phyloP scores from a whole-genome alignment of 2,329 filamentous ascomycete genomes.

The Venturia oleaginea region DNA sequence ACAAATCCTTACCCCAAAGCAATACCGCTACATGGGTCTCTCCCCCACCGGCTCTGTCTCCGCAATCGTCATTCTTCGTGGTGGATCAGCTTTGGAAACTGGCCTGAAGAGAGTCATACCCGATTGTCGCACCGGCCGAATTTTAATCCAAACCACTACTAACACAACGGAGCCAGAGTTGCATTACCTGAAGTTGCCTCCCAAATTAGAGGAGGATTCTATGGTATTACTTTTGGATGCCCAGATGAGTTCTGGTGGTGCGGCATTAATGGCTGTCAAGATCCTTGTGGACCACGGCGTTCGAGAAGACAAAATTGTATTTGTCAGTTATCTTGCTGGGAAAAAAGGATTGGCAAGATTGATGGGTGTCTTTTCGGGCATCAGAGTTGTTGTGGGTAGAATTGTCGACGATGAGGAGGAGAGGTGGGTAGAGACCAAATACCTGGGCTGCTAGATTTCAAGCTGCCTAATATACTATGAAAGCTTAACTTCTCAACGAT shows the following conservation, averaged over 20 bases:
- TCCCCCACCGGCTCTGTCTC: conserved; percentile 54
- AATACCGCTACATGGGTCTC: conserved; percentile 62
- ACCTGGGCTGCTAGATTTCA: conserved; percentile 66
- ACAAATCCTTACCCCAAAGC: conserved; percentile 61
- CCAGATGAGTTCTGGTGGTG: conserved; percentile 88
- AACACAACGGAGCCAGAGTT: conserved; percentile 73
- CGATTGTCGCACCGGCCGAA: conserved; percentile 78
- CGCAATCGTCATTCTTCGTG: conserved; percentile 80
- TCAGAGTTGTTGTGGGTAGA: conserved; percentile 77
- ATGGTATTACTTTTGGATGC: conserved; percentile 82
- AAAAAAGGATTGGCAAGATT: conserved; percentile 74
- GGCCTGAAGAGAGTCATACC: conserved; percentile 85
- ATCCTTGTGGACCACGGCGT: conserved; percentile 95
- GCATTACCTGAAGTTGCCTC: conserved; percentile 73
- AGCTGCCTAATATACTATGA: not conserved
- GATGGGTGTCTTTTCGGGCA: conserved; percentile 78
- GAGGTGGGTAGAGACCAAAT: conserved; percentile 83
- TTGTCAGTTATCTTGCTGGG: conserved; percentile 88
- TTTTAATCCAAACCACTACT: conserved; percentile 80
- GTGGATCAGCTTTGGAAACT: conserved; percentile 79
- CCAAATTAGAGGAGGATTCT: conserved; percentile 63
- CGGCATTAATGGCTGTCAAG: conserved; percentile 84
- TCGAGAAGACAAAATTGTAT: conserved; percentile 70
- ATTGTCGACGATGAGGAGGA: conserved; percentile 68
- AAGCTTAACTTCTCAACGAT: not conserved